These are phyloP conservation scores for Podospora fimiseda DNA, from an alignment of 495 filamentous ascomycete species.

Conservation along the genomic window DNA sequence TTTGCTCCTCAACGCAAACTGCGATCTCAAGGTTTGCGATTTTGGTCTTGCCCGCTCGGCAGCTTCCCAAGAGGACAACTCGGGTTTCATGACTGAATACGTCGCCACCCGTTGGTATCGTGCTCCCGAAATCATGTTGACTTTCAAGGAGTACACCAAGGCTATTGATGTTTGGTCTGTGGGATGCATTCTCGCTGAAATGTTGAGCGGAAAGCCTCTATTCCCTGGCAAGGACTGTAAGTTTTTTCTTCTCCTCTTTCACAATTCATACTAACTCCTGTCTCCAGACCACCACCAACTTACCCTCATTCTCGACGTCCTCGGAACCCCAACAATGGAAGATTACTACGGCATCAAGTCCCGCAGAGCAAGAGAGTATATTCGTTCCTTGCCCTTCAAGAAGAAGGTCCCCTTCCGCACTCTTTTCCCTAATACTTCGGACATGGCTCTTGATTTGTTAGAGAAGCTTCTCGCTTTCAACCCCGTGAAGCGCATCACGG, in stretches of 20 bases:
- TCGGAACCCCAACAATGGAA: conserved; percentile 99
- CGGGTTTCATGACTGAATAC: conserved; percentile 99
- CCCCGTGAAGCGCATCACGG: conserved; percentile 95
- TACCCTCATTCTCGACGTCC: conserved; percentile 94
- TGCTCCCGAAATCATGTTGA: conserved; percentile 99
- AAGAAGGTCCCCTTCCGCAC: conserved; percentile 98
- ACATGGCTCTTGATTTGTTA: conserved; percentile 85
- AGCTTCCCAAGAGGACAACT: conserved; percentile 94
- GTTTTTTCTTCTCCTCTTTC: conserved; percentile 28
- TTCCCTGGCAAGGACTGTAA: conserved; percentile 99
- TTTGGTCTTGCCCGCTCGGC: conserved; percentile 93
- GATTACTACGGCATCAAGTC: conserved; percentile 99
- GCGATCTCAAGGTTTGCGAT: conserved; percentile 97
- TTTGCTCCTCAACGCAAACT: conserved; percentile 94
- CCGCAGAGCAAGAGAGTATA: conserved; percentile 94
- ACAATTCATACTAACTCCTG: conserved; percentile 12
- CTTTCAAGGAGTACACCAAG: conserved; percentile 99
- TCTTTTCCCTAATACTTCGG: conserved; percentile 95
- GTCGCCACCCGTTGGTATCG: conserved; percentile 99
- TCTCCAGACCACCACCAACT: conserved; percentile 89
- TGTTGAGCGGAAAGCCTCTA: conserved; percentile 96
- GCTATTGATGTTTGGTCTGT: conserved; percentile 99
- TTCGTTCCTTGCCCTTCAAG: conserved; percentile 99
- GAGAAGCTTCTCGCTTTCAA: conserved; percentile 98
- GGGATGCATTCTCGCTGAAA: conserved; percentile 98